Evolutionary conservation across 441 rosid species (phyloP).

Genomic region (Iberis amara): DNA sequence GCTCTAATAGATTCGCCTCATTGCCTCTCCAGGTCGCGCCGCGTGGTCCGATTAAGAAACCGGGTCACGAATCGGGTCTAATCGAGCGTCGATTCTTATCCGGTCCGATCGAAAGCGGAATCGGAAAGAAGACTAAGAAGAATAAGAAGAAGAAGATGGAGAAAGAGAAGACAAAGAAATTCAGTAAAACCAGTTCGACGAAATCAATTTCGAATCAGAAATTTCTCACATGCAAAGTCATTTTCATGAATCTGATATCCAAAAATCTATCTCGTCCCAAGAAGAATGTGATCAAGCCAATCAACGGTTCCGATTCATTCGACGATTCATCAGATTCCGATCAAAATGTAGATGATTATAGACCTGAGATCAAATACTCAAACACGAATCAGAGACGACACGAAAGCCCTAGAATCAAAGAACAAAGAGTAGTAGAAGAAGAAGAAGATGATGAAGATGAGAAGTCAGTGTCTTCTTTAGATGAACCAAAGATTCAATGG

Average conservation of each 20-base stretch:
- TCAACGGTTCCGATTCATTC: slow-evolving; percentile 18
- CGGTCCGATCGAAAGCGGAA: slow-evolving; percentile 65
- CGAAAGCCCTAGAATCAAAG: slow-evolving; percentile 11
- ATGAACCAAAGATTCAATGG: slow-evolving; percentile 50
- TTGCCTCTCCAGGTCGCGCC: slow-evolving; percentile 57
- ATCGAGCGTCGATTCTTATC: slow-evolving; percentile 45
- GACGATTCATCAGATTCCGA: slow-evolving; percentile 30
- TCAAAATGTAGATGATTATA: not conserved
- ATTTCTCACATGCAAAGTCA: slow-evolving; percentile 19
- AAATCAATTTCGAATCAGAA: slow-evolving; percentile 25
- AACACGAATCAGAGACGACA: slow-evolving; percentile 7
- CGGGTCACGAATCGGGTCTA: slow-evolving; percentile 29
- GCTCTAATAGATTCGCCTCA: slow-evolving; percentile 53
- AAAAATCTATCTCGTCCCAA: slow-evolving; percentile 24
- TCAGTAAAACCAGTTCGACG: slow-evolving; percentile 20
- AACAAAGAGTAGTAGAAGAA: not conserved
- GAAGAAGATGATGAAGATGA: slow-evolving; percentile 31
- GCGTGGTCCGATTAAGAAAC: slow-evolving; percentile 28
- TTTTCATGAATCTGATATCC: slow-evolving; percentile 31
- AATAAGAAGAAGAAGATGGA: slow-evolving; percentile 1
- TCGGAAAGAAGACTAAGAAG: slow-evolving; percentile 7
- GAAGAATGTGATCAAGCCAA: slow-evolving; percentile 21
- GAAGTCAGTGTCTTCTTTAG: slow-evolving; percentile 32
- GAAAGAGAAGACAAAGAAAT: slow-evolving; percentile 31
- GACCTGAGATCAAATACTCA: slow-evolving; percentile 2